Conservation (phyloP, 345 rosid species). For the Gossypium turneri region DNA sequence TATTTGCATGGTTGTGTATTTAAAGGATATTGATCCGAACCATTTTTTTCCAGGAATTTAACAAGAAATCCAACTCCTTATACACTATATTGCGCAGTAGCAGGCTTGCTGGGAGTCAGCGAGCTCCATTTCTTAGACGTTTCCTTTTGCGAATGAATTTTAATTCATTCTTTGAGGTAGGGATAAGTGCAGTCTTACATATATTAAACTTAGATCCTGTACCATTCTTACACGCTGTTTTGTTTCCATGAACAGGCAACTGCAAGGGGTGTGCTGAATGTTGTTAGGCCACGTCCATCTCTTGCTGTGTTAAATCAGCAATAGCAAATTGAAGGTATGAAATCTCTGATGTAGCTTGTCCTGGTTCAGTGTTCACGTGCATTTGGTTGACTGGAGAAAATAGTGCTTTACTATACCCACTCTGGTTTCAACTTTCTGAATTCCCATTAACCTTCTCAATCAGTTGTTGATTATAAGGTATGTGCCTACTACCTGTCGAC, state of each 20-base stretch:
- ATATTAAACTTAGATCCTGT: background rate
- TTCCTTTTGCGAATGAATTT: slow-evolving; percentile 88
- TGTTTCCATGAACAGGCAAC: slow-evolving; percentile 51
- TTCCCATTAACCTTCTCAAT: background rate
- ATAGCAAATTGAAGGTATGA: slow-evolving; percentile 9
- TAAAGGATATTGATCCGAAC: slow-evolving; percentile 11
- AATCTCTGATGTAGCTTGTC: background rate
- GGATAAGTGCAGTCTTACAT: background rate
- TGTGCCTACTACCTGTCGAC: background rate
- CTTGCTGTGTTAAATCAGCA: slow-evolving; percentile 47
- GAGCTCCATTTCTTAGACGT: slow-evolving; percentile 92
- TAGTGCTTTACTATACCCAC: background rate
- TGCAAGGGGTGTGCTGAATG: slow-evolving; percentile 76
- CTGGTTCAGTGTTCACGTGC: background rate
- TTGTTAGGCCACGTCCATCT: slow-evolving; percentile 74
- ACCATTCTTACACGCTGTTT: slow-evolving; percentile 12
- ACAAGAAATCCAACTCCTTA: slow-evolving; percentile 88
- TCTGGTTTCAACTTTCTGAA: background rate
- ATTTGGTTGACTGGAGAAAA: background rate
- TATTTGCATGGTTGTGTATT: background rate
- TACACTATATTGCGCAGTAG: slow-evolving; percentile 89
- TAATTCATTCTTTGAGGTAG: slow-evolving; percentile 90
- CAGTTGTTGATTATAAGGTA: background rate
- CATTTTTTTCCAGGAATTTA: slow-evolving; percentile 62
- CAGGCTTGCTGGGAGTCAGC: slow-evolving; percentile 91